Conservation (phyloP, 495 filamentous ascomycete genomes). For the Aspergillus cristatus region DNA sequence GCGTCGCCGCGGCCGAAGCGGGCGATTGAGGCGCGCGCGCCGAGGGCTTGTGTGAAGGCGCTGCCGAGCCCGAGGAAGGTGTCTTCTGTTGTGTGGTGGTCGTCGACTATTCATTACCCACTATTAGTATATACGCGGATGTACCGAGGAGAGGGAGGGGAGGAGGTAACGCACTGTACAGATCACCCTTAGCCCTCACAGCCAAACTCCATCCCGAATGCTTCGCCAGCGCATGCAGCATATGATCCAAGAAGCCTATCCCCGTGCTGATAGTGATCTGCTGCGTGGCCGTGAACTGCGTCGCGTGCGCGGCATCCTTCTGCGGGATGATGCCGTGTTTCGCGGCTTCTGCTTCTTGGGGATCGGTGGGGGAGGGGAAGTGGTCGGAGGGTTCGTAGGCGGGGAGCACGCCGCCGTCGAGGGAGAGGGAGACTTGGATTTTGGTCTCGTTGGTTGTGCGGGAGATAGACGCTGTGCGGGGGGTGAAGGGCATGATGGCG, state of each 20-base stretch:
- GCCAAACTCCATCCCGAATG: conserved; percentile 88
- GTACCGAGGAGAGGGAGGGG: not conserved
- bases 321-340: conserved; percentile 77
- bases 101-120: conserved; percentile 67
- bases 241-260: conserved; percentile 98
- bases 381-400: conserved; percentile 45
- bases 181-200: conserved; percentile 73
- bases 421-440: conserved; percentile 79
- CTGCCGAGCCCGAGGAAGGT: conserved; percentile 81
- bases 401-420: conserved; percentile 76
- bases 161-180: conserved; percentile 71
- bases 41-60: conserved; percentile 72
- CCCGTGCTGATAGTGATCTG: conserved; percentile 82
- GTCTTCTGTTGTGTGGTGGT: conserved; percentile 98
- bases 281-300: conserved; percentile 71
- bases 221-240: conserved; percentile 94
- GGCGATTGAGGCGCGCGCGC: conserved; percentile 65
- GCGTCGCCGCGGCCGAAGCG: conserved; percentile 87
- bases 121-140: too few species aligned
- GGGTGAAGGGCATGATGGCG: conserved; percentile 25
- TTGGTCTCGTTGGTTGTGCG: conserved; percentile 96
- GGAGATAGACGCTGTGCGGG: conserved; percentile 64
- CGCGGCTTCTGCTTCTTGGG: conserved; percentile 30
- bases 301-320: conserved; percentile 70
- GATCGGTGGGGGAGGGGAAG: conserved; percentile 31